Percentiles rank a stretch among this genome's conserved stretches.
phyloP scores from a whole-genome alignment of 352 stramenopile species.

The Aphanomyces astaci region DNA sequence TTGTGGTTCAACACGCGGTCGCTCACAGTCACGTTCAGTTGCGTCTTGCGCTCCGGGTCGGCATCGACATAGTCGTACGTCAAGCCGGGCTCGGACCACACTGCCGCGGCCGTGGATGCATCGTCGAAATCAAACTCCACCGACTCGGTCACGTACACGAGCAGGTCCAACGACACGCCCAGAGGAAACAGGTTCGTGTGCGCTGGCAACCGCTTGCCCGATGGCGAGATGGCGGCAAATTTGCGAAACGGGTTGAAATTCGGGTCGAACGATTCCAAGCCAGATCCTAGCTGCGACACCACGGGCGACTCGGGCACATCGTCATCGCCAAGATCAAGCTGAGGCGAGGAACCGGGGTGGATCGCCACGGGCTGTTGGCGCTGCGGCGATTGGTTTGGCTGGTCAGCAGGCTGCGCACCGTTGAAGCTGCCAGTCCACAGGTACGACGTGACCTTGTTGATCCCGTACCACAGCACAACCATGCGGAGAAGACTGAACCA shows the following conservation, averaged over 20 bases:
- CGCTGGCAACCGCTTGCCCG: background rate
- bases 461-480: constrained; percentile 75
- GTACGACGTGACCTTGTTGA: constrained; percentile 47
- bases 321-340: background rate
- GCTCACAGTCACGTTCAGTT: constrained; percentile 70
- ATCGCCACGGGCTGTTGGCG: constrained; percentile 14
- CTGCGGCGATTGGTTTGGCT: constrained; percentile 4
- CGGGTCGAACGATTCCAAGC: background rate
- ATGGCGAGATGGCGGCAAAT: constrained; percentile 3
- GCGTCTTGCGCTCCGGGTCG: constrained; percentile 39
- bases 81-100: constrained; percentile 51
- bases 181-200: constrained; percentile 36
- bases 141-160: constrained; percentile 10
- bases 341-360: constrained; percentile 14
- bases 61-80: constrained; percentile 42
- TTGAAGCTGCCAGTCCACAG: constrained; percentile 28
- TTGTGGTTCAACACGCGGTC: constrained; percentile 50
- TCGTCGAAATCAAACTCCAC: constrained; percentile 39
- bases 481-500: constrained; percentile 45
- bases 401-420: background rate
- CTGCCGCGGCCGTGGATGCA: constrained; percentile 37
- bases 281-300: background rate
- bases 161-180: background rate
- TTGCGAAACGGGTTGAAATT: constrained; percentile 12
- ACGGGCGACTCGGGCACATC: background rate